Evolutionary conservation across 768 basidiomycete species (phyloP).

Genomic region (Suillus occidentalis): DNA sequence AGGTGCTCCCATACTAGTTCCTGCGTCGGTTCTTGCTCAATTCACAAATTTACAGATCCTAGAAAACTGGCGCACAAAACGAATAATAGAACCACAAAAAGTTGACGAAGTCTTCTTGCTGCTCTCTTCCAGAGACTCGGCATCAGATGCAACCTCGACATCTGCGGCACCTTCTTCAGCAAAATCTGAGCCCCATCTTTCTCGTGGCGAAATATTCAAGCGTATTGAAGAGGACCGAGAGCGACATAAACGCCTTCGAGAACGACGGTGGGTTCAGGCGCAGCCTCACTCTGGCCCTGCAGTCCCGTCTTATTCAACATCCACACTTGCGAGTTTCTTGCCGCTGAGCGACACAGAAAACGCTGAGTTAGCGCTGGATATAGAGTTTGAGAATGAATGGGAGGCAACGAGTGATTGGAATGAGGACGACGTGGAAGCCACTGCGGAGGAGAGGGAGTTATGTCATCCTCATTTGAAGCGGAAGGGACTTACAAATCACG

Average conservation of each 20-base stretch:
- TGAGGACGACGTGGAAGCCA: conserved; percentile 81
- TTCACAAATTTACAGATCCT: conserved; percentile 57
- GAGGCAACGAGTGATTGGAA: conserved; percentile 91
- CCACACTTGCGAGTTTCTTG: conserved; percentile 24
- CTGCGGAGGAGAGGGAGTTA: conserved; percentile 64
- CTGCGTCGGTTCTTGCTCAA: neutral
- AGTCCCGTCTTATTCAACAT: conserved; percentile 13
- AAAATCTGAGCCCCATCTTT: conserved; percentile 36
- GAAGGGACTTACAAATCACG: conserved; percentile 25
- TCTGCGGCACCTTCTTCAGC: conserved; percentile 22
- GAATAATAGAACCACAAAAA: conserved; percentile 75
- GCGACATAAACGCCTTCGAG: conserved; percentile 87
- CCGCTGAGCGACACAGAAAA: conserved; percentile 44
- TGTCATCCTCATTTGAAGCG: conserved; percentile 53
- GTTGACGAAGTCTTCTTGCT: conserved; percentile 67
- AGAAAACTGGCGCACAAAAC: conserved; percentile 88
- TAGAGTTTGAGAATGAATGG: conserved; percentile 90
- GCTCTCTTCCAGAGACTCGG: conserved; percentile 49
- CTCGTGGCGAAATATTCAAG: conserved; percentile 71
- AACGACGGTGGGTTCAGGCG: conserved; percentile 90
- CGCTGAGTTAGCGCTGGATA: conserved; percentile 61
- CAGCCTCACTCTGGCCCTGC: conserved; percentile 42
- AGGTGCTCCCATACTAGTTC: conserved; percentile 49
- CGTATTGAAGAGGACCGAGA: conserved; percentile 93
- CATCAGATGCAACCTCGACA: conserved; percentile 15